Conservation (phyloP, 345 rosid genomes). For the Balakata baccata region DNA sequence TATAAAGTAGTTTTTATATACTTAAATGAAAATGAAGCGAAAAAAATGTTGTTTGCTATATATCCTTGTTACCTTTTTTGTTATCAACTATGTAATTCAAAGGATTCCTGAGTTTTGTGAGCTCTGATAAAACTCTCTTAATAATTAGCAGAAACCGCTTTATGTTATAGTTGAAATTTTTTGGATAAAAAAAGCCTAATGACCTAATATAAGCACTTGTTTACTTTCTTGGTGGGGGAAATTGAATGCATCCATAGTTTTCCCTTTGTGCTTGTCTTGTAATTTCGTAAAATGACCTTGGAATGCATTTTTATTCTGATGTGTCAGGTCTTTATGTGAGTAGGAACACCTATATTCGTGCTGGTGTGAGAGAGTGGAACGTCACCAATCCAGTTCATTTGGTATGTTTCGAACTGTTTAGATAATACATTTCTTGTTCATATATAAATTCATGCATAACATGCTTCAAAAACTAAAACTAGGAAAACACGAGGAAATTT, state of each 20-base stretch:
- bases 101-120: background rate
- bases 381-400: slow-evolving; percentile 92
- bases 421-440: background rate
- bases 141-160: background rate
- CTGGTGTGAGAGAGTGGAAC: slow-evolving; percentile 89
- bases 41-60: background rate
- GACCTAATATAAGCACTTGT: background rate
- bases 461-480: background rate
- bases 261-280: too few relatives aligned
- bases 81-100: background rate
- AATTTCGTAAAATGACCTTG: background rate
- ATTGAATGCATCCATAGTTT: background rate
- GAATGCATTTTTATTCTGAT: slow-evolving; percentile 13
- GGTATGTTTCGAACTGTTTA: slow-evolving; percentile 40
- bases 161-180: background rate
- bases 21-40: background rate
- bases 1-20: background rate
- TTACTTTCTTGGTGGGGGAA: background rate
- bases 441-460: background rate
- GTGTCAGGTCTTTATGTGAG: slow-evolving; percentile 84
- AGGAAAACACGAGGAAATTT: background rate
- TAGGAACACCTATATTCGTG: slow-evolving; percentile 84
- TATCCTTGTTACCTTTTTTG: background rate
- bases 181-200: background rate
- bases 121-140: background rate